Evolutionary conservation across 176 grass and related monocot genomes (phyloP), one percentile per base, ranked within the genome.

Genomic region (Carex pumila): DNA sequence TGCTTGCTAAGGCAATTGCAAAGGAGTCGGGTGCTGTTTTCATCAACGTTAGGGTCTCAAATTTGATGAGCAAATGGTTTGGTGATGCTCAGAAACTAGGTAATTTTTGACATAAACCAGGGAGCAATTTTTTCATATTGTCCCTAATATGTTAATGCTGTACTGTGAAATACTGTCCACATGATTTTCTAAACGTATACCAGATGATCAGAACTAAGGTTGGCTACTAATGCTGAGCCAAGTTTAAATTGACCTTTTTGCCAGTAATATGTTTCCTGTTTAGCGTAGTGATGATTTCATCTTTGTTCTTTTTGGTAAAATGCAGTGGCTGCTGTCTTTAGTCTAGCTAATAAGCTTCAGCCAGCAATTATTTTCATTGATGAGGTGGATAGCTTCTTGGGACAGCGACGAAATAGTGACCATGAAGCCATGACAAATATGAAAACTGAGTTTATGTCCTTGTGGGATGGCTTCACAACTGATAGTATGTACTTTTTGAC

Each of bases 401-500:
- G 96, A 5, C 96, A 95, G 67, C 88, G 96, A 0, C 86, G 89
- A 14, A 92, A 87, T 2, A 94, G 92, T 6, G 96, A 99, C 77
- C 89, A 95, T 82, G 96, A 99, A 84, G 89, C 93, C 63, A 85
- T 99, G 91, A 95, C 93, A 69, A 95, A 92, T 62, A 99, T 99
- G 96, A 99, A 99, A 89, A 99, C 93, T 5, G 96, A 99, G 82
- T 99, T 99, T 86, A 99, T 99, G 96, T 99, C 96, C 82, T 89
- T 99, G 15, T 99, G 96, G 96, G 96, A 99, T 78, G 96, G 96
- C 36, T 99, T 99, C 85, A 99, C 96, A 18, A 99, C 96, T 0
- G 96, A 99, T 25, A 91, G 96, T 99, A 80, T 93, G 96, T 90
- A 9, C 57, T 25, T 66, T 75, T 13, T 19, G 19, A 62, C 39